Conservation (phyloP, 257 asterid species). For the Solanum pinnatisectum region DNA sequence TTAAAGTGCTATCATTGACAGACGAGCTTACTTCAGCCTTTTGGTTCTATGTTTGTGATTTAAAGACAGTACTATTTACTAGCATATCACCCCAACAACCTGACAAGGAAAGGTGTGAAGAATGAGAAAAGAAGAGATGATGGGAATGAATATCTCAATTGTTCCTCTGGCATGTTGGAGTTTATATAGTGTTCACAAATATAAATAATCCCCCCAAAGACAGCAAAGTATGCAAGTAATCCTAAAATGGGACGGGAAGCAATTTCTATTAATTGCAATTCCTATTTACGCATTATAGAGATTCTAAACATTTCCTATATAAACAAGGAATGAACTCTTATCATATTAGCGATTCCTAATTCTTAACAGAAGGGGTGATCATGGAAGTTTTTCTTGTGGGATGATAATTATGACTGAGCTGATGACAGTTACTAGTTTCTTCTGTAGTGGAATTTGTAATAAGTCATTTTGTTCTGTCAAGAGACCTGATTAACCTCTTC, state of each 20-base stretch:
- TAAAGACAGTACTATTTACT: not conserved
- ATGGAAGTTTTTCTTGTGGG: not conserved
- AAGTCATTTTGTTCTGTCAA: not conserved
- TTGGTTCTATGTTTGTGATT: not conserved
- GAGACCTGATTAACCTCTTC: not conserved
- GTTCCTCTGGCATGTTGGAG: not conserved
- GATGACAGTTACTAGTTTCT: not conserved
- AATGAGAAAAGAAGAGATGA: not conserved
- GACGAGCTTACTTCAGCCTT: not conserved
- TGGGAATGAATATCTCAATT: not conserved
- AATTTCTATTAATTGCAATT: not conserved
- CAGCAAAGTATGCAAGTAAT: not conserved
- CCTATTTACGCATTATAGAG: not conserved
- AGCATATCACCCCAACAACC: constrained; percentile 2
- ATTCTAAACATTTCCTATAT: not conserved
- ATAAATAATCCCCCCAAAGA: not conserved
- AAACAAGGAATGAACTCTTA: not conserved
- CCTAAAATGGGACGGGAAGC: not conserved
- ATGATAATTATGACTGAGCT: not conserved
- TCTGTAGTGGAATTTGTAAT: not conserved
- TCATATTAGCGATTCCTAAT: not conserved
- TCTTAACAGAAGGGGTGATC: not conserved
- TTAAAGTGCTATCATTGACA: not conserved
- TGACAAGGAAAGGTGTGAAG: not conserved
- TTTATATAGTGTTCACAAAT: not conserved